Percentiles rank a stretch among this genome's conserved stretches.
These are phyloP conservation scores for Phytophthora citrophthora DNA, from an alignment of 352 stramenopile genomes.

Conservation along the genomic window DNA sequence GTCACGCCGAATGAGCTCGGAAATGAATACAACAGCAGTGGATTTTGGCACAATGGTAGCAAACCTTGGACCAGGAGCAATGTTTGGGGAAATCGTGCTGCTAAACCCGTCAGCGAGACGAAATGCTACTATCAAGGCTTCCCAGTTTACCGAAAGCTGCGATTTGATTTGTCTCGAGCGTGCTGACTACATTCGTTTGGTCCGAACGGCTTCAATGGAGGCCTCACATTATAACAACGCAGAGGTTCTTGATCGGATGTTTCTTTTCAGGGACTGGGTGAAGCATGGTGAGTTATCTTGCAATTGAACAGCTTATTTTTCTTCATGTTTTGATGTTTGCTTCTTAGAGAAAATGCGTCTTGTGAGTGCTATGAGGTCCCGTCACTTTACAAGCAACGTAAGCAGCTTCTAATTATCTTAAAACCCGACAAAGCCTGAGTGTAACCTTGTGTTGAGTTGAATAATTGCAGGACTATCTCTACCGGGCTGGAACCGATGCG, in stretches of 20 bases:
- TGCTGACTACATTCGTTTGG: slow-evolving; percentile 73
- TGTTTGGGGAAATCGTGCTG: slow-evolving; percentile 82
- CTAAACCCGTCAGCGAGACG: slow-evolving; percentile 66
- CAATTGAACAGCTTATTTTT: neutral
- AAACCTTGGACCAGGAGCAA: slow-evolving; percentile 69
- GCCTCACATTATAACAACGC: slow-evolving; percentile 80
- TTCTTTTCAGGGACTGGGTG: slow-evolving; percentile 70
- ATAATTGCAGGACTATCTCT: slow-evolving; percentile 63
- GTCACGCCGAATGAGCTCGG: slow-evolving; percentile 29
- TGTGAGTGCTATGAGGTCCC: slow-evolving; percentile 68
- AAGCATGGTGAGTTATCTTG: slow-evolving; percentile 56
- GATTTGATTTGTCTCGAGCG: slow-evolving; percentile 77
- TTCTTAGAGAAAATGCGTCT: slow-evolving; percentile 75
- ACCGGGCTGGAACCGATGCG: slow-evolving; percentile 62
- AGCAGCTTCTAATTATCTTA: neutral
- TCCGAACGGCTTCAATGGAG: slow-evolving; percentile 81
- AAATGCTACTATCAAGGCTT: slow-evolving; percentile 77
- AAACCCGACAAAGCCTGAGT: neutral
- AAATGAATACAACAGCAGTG: slow-evolving; percentile 11
- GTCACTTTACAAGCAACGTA: slow-evolving; percentile 73
- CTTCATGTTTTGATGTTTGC: neutral
- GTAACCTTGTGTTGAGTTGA: neutral
- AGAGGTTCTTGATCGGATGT: slow-evolving; percentile 80
- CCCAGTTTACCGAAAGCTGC: slow-evolving; percentile 65
- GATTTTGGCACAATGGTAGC: slow-evolving; percentile 69